Evolutionary conservation across 2,329 filamentous ascomycete species (phyloP), one percentile per base, ranked within the genome.

Genomic region (Nectriaceae sp.): DNA sequence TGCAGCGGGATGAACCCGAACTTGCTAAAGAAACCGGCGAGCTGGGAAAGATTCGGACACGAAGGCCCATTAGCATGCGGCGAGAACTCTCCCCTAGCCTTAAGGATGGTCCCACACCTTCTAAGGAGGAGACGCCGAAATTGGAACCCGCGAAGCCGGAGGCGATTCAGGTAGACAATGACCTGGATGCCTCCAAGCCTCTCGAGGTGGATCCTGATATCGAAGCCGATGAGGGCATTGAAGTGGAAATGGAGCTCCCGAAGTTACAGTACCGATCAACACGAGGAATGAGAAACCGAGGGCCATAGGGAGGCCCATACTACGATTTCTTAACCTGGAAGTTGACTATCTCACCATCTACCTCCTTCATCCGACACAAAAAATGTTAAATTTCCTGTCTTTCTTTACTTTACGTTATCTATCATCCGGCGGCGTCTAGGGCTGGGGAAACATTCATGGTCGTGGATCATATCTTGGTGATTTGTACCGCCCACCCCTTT

Each of bases 1-100:
- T 84, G 18, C 64, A 74, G 46, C 73, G 74, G 13, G 80, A 87
- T 52, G 76, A 80, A 47, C 72, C 76, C 1, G 73, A 75, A 35
- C 54, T 70, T 16, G 67, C 71, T 35, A 68, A 68, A 41, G 71
- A 73, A 47, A 58, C 61, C 4, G 59, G 56, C 13, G 74, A 75
- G 22, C 60, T 71, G 33, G 60, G 61, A 26, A 77, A 75, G 62
- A 64, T 71, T 15, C 71, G 80, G 38, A 79, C 74, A 35, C 77
- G 75, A 50, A 74, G 80, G 15, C 75, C 77, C 26, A 76, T 77
- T 47, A 79, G 73, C 53, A 77, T 83, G 71, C 73, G 80, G 39
- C 73, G 74, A 52, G 77, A 77, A 38, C 59, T 70, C 50, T 55
- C 66, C 2, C 56, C 56, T 22, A 57, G 63, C 22, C 56, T 63